Conservation (phyloP, 1,284 basidiomycete species). For the Neolentinus lepideus region DNA sequence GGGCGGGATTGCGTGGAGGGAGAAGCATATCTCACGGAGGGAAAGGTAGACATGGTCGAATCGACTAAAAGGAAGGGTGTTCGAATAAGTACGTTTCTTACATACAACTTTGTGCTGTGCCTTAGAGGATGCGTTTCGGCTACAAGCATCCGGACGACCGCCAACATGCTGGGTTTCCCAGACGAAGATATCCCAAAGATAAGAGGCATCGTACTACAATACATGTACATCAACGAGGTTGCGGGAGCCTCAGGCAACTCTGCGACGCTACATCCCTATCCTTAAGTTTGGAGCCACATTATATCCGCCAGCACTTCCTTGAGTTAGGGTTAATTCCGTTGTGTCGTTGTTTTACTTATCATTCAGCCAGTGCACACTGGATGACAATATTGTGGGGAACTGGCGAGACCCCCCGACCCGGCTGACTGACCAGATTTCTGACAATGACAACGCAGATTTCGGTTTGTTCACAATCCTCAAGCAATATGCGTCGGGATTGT, state of each 20-base stretch:
- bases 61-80: constrained; percentile 12
- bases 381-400: constrained; percentile 2
- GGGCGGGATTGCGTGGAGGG: constrained; percentile 13
- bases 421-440: too few relatives aligned
- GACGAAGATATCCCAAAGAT: constrained; percentile 10
- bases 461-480: constrained; percentile 10
- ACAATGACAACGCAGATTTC: constrained; percentile 8
- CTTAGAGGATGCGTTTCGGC: constrained; percentile 6
- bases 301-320: constrained; percentile 5
- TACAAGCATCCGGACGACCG: constrained; percentile 3
- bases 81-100: too few relatives aligned
- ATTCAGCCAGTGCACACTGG: background rate
- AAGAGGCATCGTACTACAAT: constrained; percentile 3
- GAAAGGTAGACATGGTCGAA: constrained; percentile 10
- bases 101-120: too few relatives aligned
- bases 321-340: constrained; percentile 7
- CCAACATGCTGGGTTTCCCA: constrained; percentile 9
- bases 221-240: constrained; percentile 6
- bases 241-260: constrained; percentile 7
- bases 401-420: too few relatives aligned
- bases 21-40: constrained; percentile 14
- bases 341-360: background rate
- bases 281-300: constrained; percentile 7
- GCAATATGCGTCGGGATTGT: constrained; percentile 9
- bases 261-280: constrained; percentile 5